Percentiles rank a stretch among this genome's conserved stretches.
Evolutionary conservation across 1,139 yeast species (phyloP).

Genomic region (Hansenula sp.): DNA sequence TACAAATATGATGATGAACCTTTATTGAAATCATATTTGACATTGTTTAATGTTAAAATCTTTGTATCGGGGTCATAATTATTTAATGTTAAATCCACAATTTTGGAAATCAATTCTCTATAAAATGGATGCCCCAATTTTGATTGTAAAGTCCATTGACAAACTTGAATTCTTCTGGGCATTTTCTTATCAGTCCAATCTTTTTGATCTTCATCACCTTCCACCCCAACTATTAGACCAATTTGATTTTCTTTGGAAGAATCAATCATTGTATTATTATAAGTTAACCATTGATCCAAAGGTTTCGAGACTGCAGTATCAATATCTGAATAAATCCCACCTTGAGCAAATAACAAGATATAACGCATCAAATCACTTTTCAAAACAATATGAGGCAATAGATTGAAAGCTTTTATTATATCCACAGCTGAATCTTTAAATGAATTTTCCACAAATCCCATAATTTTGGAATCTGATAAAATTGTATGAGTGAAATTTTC

Average conservation of each 20-base stretch:
- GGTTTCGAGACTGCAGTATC: constrained; percentile 45
- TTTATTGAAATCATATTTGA: constrained; percentile 19
- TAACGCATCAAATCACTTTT: constrained; percentile 89
- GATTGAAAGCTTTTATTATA: constrained; percentile 67
- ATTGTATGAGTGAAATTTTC: constrained; percentile 25
- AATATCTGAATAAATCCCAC: constrained; percentile 86
- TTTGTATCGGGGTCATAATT: constrained; percentile 26
- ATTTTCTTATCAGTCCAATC: constrained; percentile 63
- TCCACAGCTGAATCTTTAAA: constrained; percentile 63
- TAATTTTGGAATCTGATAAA: constrained; percentile 65
- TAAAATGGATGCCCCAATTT: constrained; percentile 87
- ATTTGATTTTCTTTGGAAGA: constrained; percentile 25
- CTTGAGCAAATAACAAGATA: constrained; percentile 73
- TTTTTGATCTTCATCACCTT: constrained; percentile 81
- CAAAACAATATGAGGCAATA: constrained; percentile 71
- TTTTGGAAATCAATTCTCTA: constrained; percentile 69
- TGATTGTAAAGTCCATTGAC: constrained; percentile 74
- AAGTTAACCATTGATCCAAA: constrained; percentile 9
- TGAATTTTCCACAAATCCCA: constrained; percentile 53
- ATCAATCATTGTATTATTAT: constrained; percentile 16
- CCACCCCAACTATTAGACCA: constrained; percentile 82
- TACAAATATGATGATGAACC: constrained; percentile 58
- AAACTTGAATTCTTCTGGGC: constrained; percentile 67
- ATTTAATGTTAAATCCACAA: constrained; percentile 66
- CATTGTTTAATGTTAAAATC: constrained; percentile 23